Percentiles rank a stretch among this genome's conserved stretches.
Conservation (phyloP, 768 basidiomycete genomes). For the Infundibulicybe gibba region DNA sequence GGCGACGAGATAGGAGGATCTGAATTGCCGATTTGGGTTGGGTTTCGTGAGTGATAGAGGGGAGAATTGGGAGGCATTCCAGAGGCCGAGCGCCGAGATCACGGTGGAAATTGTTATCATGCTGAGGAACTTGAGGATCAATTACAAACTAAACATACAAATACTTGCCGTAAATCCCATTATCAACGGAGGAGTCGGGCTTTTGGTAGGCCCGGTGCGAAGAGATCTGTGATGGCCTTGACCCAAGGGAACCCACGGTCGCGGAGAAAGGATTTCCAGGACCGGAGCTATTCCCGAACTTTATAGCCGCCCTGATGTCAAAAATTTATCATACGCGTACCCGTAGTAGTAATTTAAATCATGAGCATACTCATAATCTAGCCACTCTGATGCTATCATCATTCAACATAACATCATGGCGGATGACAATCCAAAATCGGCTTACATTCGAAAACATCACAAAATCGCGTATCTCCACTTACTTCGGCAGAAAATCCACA, state of each 20-base stretch:
- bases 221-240: slow-evolving; percentile 32
- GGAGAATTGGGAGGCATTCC: slow-evolving; percentile 37
- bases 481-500: slow-evolving; percentile 37
- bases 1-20: slow-evolving; percentile 32
- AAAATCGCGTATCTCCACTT: slow-evolving; percentile 34
- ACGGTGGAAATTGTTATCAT: slow-evolving; percentile 43
- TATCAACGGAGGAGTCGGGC: slow-evolving; percentile 27
- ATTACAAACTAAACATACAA: background rate
- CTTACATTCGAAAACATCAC: slow-evolving; percentile 33
- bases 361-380: slow-evolving; percentile 40
- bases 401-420: background rate
- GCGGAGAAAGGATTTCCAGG: slow-evolving; percentile 40
- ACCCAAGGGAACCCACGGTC: slow-evolving; percentile 35
- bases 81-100: slow-evolving; percentile 37
- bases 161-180: slow-evolving; percentile 38
- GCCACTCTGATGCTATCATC: slow-evolving; percentile 32
- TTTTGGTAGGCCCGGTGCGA: slow-evolving; percentile 25
- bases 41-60: slow-evolving; percentile 30
- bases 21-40: slow-evolving; percentile 28
- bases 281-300: slow-evolving; percentile 27
- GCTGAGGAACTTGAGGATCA: slow-evolving; percentile 16
- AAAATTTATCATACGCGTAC: slow-evolving; percentile 10
- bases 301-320: background rate
- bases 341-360: slow-evolving; percentile 46
- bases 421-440: background rate